phyloP scores from a whole-genome alignment of 257 asterid species.

The Rehmannia glutinosa region DNA sequence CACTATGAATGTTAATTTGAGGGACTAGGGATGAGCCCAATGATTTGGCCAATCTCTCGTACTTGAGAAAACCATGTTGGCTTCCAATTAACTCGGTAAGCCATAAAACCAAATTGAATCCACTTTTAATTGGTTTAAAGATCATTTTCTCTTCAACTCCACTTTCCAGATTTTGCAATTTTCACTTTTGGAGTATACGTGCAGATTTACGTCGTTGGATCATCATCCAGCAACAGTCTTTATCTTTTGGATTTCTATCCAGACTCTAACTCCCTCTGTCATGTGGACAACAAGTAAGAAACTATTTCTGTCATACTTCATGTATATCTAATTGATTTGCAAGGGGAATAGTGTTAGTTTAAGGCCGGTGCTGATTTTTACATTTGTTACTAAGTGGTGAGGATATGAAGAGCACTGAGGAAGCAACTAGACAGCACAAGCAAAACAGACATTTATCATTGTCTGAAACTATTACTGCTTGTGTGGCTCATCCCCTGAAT shows the following conservation, averaged over 20 bases:
- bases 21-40: constrained; percentile 53
- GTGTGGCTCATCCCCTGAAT: constrained; percentile 70
- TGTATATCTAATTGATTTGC: too few species aligned
- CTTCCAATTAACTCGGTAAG: constrained; percentile 79
- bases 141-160: background rate
- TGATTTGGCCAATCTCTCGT: constrained; percentile 44
- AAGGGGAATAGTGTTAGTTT: background rate
- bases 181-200: constrained; percentile 10
- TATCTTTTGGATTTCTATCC: constrained; percentile 90
- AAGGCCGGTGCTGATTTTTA: constrained; percentile 17
- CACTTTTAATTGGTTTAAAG: too few species aligned
- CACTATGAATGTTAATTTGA: constrained; percentile 27
- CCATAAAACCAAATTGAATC: constrained; percentile 4
- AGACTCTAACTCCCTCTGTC: constrained; percentile 67
- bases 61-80: constrained; percentile 78
- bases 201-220: constrained; percentile 84
- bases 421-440: constrained; percentile 29
- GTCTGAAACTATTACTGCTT: constrained; percentile 68
- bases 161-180: background rate
- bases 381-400: constrained; percentile 43
- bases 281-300: constrained; percentile 69
- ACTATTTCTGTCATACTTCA: too few species aligned
- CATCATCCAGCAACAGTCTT: constrained; percentile 66
- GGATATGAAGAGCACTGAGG: constrained; percentile 30
- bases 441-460: constrained; percentile 49